Evolutionary conservation across 2,329 filamentous ascomycete species (phyloP).

Genomic region (Thelonectria discophora): DNA sequence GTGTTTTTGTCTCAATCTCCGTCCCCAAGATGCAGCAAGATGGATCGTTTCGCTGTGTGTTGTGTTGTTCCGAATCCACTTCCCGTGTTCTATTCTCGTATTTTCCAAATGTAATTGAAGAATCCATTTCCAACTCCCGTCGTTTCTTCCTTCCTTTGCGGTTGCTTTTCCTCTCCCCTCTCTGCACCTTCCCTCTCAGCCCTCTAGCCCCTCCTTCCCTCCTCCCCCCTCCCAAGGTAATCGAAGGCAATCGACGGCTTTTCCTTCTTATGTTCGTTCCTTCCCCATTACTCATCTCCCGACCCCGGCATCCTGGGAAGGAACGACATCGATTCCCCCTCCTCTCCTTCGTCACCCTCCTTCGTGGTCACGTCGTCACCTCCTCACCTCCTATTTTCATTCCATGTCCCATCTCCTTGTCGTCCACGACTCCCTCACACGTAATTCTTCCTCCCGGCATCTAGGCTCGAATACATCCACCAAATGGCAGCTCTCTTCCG

Average conservation of each 20-base stretch:
- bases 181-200: too few species aligned
- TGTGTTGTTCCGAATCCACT: conserved; percentile 18
- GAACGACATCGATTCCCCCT: neutral
- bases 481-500: conserved; percentile 28
- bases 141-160: conserved; percentile 6
- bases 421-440: conserved; percentile 9
- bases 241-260: neutral
- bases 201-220: neutral
- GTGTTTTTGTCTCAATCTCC: neutral
- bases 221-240: neutral
- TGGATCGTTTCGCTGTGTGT: conserved; percentile 1
- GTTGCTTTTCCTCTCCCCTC: neutral
- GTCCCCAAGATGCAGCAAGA: neutral
- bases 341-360: neutral
- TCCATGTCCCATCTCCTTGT: neutral
- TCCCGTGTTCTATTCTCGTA: conserved; percentile 13
- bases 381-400: conserved; percentile 18
- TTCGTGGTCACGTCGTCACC: neutral
- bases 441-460: conserved; percentile 17
- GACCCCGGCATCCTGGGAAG: conserved; percentile 16
- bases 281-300: conserved; percentile 17
- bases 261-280: neutral
- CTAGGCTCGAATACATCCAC: conserved; percentile 4
- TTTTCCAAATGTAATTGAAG: conserved; percentile 1
- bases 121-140: neutral